Conservation (phyloP, 805 yeast species). For the Komagataella kurtzmanii region DNA sequence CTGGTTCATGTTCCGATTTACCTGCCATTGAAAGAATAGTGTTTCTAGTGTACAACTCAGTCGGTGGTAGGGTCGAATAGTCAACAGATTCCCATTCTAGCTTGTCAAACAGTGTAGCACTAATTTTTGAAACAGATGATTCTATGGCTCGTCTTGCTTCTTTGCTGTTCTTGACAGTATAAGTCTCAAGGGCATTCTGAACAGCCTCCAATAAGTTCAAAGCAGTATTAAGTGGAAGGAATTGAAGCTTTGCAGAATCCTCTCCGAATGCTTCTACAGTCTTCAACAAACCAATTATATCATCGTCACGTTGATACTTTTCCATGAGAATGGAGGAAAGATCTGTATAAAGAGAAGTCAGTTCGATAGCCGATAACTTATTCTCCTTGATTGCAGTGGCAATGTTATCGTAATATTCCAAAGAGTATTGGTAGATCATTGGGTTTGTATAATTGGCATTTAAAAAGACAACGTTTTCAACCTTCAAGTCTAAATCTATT, state of each 20-base stretch:
- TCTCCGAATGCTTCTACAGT: conserved; percentile 16
- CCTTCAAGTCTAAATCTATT: conserved; percentile 16
- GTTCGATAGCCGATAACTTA: conserved; percentile 17
- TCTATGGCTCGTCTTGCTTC: not conserved
- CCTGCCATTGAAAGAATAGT: conserved; percentile 26
- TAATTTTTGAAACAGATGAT: not conserved
- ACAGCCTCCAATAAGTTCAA: conserved; percentile 20
- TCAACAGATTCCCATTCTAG: conserved; percentile 22
- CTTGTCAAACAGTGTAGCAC: conserved; percentile 13
- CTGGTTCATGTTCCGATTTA: conserved; percentile 11
- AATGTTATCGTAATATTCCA: conserved; percentile 12
- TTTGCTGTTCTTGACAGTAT: conserved; percentile 4
- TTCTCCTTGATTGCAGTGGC: conserved; percentile 8
- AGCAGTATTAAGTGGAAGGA: conserved; percentile 21
- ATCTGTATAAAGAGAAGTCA: conserved; percentile 23
- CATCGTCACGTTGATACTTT: conserved; percentile 14
- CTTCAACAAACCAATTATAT: conserved; percentile 18
- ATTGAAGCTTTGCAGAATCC: conserved; percentile 13
- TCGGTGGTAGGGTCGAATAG: conserved; percentile 9
- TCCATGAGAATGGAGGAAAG: conserved; percentile 24
- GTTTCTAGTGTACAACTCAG: conserved; percentile 31
- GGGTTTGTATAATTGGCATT: conserved; percentile 34
- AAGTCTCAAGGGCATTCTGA: conserved; percentile 10
- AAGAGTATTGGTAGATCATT: conserved; percentile 33
- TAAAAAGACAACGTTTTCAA: conserved; percentile 20